Conservation (phyloP, 768 basidiomycete genomes). For the Trametes sanguinea region DNA sequence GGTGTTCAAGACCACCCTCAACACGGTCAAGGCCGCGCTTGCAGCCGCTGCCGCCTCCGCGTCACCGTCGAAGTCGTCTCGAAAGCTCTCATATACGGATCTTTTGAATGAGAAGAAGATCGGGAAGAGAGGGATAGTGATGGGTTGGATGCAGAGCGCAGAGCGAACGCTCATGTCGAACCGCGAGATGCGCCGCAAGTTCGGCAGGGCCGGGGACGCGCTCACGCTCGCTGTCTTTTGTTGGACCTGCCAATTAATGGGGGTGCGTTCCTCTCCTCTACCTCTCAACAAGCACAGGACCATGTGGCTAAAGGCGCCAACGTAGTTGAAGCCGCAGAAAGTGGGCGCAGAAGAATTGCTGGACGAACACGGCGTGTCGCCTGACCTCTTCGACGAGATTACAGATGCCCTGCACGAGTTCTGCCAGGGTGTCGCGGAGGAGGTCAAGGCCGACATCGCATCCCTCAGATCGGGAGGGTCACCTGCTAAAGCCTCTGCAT, state of each 20-base stretch:
- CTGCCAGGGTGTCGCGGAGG: slow-evolving; percentile 16
- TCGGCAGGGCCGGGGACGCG: slow-evolving; percentile 21
- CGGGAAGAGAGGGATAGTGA: slow-evolving; percentile 18
- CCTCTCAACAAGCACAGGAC: neutral
- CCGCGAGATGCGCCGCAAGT: slow-evolving; percentile 19
- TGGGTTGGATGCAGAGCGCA: slow-evolving; percentile 26
- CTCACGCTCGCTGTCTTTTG: slow-evolving; percentile 30
- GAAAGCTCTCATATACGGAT: slow-evolving; percentile 16
- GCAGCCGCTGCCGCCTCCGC: slow-evolving; percentile 9
- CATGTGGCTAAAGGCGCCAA: neutral
- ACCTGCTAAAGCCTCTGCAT: neutral
- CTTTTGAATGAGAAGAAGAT: slow-evolving; percentile 20
- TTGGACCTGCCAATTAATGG: slow-evolving; percentile 29
- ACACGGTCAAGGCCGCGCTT: slow-evolving; percentile 30
- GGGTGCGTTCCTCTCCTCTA: slow-evolving; percentile 6
- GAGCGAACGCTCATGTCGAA: slow-evolving; percentile 27
- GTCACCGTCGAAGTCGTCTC: neutral
- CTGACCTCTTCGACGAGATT: slow-evolving; percentile 24
- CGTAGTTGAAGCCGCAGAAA: slow-evolving; percentile 9
- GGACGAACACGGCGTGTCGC: slow-evolving; percentile 6
- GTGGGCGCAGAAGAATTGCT: slow-evolving; percentile 8
- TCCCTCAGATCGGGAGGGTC: slow-evolving; percentile 6
- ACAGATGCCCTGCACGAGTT: slow-evolving; percentile 14
- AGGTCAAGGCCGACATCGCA: slow-evolving; percentile 14
- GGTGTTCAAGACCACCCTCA: slow-evolving; percentile 30